Conservation (phyloP, 139 green algal species). For the Coelastrella sp. region DNA sequence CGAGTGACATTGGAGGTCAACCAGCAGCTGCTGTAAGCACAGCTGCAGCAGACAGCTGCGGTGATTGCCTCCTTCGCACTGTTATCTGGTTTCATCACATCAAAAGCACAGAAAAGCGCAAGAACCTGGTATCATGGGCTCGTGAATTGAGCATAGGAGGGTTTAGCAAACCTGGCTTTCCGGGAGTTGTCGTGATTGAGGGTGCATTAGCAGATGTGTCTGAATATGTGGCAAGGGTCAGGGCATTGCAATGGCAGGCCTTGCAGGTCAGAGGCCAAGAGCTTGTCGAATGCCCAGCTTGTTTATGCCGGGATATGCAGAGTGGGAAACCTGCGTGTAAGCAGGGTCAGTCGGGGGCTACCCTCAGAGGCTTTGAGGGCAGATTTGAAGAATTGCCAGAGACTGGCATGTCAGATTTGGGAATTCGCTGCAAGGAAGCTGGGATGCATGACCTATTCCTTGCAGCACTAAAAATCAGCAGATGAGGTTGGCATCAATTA, state of each 20-base stretch:
- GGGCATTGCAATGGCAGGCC: conserved; percentile 65
- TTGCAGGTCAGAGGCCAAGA: conserved; percentile 66
- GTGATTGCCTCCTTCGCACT: conserved; percentile 26
- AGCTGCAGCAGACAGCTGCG: neutral
- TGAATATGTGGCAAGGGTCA: conserved; percentile 62
- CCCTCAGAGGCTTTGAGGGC: neutral
- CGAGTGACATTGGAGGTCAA: neutral
- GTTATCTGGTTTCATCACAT: conserved; percentile 85
- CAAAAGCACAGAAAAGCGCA: conserved; percentile 74
- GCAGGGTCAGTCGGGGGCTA: too few species aligned
- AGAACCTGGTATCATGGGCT: conserved; percentile 70
- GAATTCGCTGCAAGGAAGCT: conserved; percentile 55
- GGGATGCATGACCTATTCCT: conserved; percentile 76
- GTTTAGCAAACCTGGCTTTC: conserved; percentile 11
- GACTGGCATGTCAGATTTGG: conserved; percentile 73
- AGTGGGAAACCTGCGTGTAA: too few species aligned
- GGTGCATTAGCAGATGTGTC: conserved; percentile 49
- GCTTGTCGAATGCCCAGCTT: neutral
- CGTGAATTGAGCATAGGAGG: conserved; percentile 58
- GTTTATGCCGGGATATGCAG: too few species aligned
- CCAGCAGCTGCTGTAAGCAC: conserved; percentile 1
- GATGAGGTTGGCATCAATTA: neutral
- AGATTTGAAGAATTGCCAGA: conserved; percentile 71
- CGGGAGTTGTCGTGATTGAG: conserved; percentile 58
- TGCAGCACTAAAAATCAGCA: conserved; percentile 69